phyloP scores from a whole-genome alignment of 2,329 filamentous ascomycete genomes.

The Aspergillus pseudotamarii region DNA sequence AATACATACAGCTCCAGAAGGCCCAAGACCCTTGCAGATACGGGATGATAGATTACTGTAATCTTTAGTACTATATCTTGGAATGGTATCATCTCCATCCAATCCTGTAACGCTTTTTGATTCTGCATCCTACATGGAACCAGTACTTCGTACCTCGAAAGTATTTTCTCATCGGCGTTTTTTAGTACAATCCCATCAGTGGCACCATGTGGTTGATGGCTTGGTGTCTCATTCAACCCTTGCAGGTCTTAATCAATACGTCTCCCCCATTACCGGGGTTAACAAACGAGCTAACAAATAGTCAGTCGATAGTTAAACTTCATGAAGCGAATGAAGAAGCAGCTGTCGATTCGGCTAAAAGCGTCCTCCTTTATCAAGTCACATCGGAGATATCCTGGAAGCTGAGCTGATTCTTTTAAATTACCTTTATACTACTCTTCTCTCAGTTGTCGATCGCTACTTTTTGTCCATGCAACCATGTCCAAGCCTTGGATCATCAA shows the following conservation, averaged over 20 bases:
- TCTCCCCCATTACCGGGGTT: background rate
- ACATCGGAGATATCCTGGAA: background rate
- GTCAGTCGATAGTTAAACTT: background rate
- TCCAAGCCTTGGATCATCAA: background rate
- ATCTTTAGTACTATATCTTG: no score
- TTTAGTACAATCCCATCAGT: background rate
- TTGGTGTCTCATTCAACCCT: background rate
- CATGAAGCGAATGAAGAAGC: background rate
- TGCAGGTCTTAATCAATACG: background rate
- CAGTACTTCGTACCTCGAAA: background rate
- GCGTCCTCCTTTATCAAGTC: background rate
- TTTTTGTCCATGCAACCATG: background rate
- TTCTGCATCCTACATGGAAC: background rate
- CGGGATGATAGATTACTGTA: background rate
- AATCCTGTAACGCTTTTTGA: background rate
- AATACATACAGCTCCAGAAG: background rate
- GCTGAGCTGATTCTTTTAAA: background rate
- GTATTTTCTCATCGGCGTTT: background rate
- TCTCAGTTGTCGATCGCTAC: background rate
- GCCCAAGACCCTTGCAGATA: no score
- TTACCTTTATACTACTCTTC: background rate
- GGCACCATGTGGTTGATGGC: background rate
- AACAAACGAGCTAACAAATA: background rate
- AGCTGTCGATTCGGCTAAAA: background rate
- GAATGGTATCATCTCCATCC: background rate